Base-by-base conservation (phyloP, 1,284 basidiomycete species). In the Malassezia vespertilionis region DNA sequence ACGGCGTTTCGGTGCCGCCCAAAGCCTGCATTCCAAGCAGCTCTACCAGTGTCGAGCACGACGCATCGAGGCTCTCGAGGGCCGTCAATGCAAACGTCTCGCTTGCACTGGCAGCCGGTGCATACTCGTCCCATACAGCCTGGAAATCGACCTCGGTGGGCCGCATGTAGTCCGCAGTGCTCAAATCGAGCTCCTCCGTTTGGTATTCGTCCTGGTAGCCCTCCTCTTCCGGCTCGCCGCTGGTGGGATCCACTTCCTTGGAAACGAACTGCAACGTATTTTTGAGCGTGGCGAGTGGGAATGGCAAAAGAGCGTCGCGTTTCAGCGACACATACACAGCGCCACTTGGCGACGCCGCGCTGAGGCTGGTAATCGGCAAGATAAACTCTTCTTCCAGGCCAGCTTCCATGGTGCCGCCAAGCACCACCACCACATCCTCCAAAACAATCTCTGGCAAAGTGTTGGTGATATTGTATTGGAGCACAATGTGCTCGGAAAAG, bases 131-230 rank as follows among this genome's bases (percentile, higher is more conserved):
- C 93, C 93, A 99, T 74, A 97, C 91, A 40, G 82, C 78, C 40
- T 79, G 78, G 73, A 97, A 97, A 27, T 85, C 85, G 32, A 81
- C 82, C 68, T 95, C 96, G 56, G 79, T 87, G 14, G 89, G 89
- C 38, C 88, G 76, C 65, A 99, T 86, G 73, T 95, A 99, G 73
- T 89, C 86, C 23, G 82, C 82, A 4, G 86, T 87, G 46, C 82
- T 82, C 38, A 99, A 75, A 68, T 96, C 93, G 46, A 95, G 80
- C 58, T 96, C 93, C 73, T 96, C 91, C 33, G 95, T 77, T 72
- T 89, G 85, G 74, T 99, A 99, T 73, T 97, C 91, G 75, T 97
- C 93, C 69, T 89, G 85, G 73, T 97, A 99, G 6, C 93, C 93
- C 57, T 96, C 90, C 60, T 86, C 87, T 72, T 99, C 93, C 11